These are phyloP conservation scores for Gossypium trilobum DNA, from an alignment of 441 rosid genomes.

Conservation along the genomic window DNA sequence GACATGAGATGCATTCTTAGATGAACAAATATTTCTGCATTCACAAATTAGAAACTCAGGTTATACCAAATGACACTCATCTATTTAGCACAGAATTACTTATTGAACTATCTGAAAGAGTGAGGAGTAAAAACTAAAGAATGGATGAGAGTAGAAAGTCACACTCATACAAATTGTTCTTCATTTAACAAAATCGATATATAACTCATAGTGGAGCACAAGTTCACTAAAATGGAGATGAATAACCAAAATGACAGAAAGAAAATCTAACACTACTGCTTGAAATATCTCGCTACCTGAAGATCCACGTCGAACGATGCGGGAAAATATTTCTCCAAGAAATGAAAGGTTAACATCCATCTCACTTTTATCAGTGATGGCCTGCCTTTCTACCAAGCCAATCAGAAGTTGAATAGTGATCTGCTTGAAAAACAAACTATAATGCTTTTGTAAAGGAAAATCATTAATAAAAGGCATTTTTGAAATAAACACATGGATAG, in stretches of 20 bases:
- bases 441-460: constrained; percentile 39
- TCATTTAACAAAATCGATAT: neutral
- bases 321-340: constrained; percentile 65
- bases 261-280: constrained; percentile 6
- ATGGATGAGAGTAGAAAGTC: neutral
- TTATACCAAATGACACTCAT: neutral
- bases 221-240: neutral
- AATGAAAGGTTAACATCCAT: constrained; percentile 39
- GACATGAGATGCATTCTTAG: neutral
- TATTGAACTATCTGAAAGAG: neutral
- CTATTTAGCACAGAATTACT: neutral
- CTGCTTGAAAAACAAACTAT: constrained; percentile 71
- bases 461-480: constrained; percentile 17
- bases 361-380: constrained; percentile 20
- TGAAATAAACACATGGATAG: constrained; percentile 9
- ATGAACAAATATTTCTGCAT: neutral
- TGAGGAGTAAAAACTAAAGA: neutral
- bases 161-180: neutral
- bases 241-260: constrained; percentile 7
- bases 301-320: constrained; percentile 87
- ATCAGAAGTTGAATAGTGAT: constrained; percentile 55
- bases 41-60: constrained; percentile 1
- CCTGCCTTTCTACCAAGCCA: constrained; percentile 39
- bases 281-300: constrained; percentile 46
- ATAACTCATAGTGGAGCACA: neutral